Conservation (phyloP, 495 filamentous ascomycete species). For the Xylaria flabelliformis region DNA sequence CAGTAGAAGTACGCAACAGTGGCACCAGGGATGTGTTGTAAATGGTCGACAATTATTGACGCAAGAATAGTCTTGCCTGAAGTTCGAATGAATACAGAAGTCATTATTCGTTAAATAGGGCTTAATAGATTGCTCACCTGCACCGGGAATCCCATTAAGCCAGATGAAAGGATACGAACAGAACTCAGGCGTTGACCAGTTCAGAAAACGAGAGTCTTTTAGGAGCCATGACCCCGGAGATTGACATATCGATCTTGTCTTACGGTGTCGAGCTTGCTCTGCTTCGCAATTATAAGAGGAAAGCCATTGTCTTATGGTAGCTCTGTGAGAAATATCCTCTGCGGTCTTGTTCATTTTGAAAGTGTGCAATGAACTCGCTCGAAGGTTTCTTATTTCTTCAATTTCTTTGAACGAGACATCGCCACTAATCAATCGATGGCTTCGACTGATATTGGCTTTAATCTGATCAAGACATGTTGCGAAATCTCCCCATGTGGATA, state of each 20-base stretch:
- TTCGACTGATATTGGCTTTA: conserved; percentile 34
- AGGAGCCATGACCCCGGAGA: conserved; percentile 5
- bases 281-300: neutral
- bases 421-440: neutral
- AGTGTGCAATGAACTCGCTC: neutral
- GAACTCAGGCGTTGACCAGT: neutral
- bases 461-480: conserved; percentile 41
- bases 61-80: conserved; percentile 16
- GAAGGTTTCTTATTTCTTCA: neutral
- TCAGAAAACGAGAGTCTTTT: neutral
- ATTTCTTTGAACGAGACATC: conserved; percentile 2
- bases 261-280: neutral
- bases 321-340: conserved; percentile 1
- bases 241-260: neutral
- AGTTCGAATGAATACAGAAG: neutral
- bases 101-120: neutral
- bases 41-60: conserved; percentile 1
- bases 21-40: neutral
- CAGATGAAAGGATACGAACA: conserved; percentile 3
- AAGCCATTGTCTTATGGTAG: neutral
- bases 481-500: conserved; percentile 49
- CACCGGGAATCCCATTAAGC: conserved; percentile 6
- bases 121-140: neutral
- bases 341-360: neutral
- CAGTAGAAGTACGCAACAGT: conserved; percentile 46